Evolutionary conservation across 768 basidiomycete genomes (phyloP).

Genomic region (Podaxis sp.): DNA sequence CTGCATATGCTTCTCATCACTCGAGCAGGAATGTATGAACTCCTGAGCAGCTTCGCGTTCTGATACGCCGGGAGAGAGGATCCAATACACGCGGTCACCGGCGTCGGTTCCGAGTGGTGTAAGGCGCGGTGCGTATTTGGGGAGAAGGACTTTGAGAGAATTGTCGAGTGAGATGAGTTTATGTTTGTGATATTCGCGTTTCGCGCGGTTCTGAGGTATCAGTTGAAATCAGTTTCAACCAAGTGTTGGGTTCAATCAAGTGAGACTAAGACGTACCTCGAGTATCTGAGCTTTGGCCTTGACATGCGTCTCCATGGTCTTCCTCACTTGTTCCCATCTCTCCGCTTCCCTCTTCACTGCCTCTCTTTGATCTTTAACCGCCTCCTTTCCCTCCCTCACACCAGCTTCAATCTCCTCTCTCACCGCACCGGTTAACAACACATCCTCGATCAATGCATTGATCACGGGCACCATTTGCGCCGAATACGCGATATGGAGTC

Average conservation of each 20-base stretch:
- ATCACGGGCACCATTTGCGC: conserved; percentile 72
- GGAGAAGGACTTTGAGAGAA: conserved; percentile 48
- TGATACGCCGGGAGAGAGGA: conserved; percentile 54
- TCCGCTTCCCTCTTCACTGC: conserved; percentile 56
- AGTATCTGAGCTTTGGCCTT: conserved; percentile 24
- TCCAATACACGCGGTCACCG: conserved; percentile 70
- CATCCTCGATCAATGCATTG: conserved; percentile 53
- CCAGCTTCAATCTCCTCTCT: conserved; percentile 65
- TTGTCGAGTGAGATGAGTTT: conserved; percentile 52
- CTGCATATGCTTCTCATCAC: conserved; percentile 35
- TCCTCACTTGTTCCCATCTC: conserved; percentile 50
- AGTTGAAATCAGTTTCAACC: background rate
- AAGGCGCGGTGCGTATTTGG: conserved; percentile 53
- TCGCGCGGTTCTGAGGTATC: conserved; percentile 39
- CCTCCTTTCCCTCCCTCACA: conserved; percentile 53
- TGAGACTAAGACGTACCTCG: background rate
- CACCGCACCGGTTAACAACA: conserved; percentile 44
- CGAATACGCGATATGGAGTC: conserved; percentile 36
- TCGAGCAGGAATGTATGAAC: conserved; percentile 27
- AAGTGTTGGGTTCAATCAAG: background rate
- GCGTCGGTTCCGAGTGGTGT: conserved; percentile 64
- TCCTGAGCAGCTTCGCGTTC: conserved; percentile 56
- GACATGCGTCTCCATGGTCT: conserved; percentile 27
- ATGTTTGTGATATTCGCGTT: conserved; percentile 48
- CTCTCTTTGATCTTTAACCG: conserved; percentile 50